Conservation (phyloP, 805 yeast genomes). For the Starmerella bombi region DNA sequence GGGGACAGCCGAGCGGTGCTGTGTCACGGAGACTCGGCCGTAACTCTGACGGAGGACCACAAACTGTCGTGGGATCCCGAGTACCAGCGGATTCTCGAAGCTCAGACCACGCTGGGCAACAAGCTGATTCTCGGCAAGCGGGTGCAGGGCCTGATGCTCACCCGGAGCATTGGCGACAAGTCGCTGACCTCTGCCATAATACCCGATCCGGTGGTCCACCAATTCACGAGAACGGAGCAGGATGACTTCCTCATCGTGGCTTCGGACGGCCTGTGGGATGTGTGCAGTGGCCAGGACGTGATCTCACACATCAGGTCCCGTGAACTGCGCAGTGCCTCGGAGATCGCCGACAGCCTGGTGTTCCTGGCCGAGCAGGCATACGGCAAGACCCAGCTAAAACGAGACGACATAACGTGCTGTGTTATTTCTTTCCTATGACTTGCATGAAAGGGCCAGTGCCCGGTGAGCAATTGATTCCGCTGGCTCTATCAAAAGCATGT, state of each 20-base stretch:
- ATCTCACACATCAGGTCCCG: slow-evolving; percentile 38
- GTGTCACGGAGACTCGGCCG: slow-evolving; percentile 1
- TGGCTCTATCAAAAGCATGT: too few species aligned
- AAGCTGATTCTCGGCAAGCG: slow-evolving; percentile 5
- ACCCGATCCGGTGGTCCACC: slow-evolving; percentile 64
- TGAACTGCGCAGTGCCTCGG: slow-evolving; percentile 17
- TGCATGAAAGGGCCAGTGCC: too few species aligned
- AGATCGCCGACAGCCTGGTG: slow-evolving; percentile 12
- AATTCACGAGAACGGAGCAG: slow-evolving; percentile 40
- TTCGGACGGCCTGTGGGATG: slow-evolving; percentile 88
- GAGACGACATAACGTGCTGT: slow-evolving; percentile 19
- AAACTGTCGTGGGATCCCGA: slow-evolving; percentile 5
- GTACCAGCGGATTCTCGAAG: slow-evolving; percentile 3
- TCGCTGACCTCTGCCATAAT: slow-evolving; percentile 47
- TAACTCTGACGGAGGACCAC: slow-evolving; percentile 13
- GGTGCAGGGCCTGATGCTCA: slow-evolving; percentile 75
- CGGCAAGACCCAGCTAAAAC: slow-evolving; percentile 1
- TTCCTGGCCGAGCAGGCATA: slow-evolving; percentile 9
- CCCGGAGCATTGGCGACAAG: slow-evolving; percentile 70
- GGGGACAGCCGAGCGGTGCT: slow-evolving; percentile 16
- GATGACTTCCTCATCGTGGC: slow-evolving; percentile 70
- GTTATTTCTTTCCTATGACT: slow-evolving; percentile 15
- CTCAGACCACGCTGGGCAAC: background rate
- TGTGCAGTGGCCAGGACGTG: slow-evolving; percentile 58
- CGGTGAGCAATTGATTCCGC: too few species aligned